These are phyloP conservation scores for Lasiodiplodia sp. DNA, from an alignment of 2,329 filamentous ascomycete genomes.

Conservation along the genomic window DNA sequence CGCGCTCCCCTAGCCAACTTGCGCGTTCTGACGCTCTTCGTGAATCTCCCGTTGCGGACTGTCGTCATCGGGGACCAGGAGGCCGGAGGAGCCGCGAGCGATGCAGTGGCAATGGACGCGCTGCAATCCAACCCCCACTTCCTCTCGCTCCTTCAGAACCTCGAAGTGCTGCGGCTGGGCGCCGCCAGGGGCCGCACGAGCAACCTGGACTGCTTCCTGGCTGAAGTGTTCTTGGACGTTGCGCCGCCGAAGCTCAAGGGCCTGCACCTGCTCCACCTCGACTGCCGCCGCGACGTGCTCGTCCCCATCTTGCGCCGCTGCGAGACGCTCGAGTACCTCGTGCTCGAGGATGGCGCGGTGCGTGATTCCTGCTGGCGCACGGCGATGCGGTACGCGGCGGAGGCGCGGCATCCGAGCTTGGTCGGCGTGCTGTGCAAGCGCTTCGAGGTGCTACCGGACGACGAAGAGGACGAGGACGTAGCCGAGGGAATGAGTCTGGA, in stretches of 20 bases:
- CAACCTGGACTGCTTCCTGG: slow-evolving; percentile 4
- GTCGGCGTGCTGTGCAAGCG: slow-evolving; percentile 4
- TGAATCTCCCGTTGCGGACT: slow-evolving; percentile 2
- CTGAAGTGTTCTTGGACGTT: not conserved
- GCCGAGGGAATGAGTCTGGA: not conserved
- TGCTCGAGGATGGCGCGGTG: slow-evolving; percentile 5
- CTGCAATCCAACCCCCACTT: not conserved
- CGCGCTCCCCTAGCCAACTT: not conserved
- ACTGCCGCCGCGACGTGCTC: not conserved
- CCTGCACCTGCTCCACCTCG: slow-evolving; percentile 6
- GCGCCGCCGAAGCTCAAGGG: not conserved
- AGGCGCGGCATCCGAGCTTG: not conserved
- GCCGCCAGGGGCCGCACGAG: not conserved
- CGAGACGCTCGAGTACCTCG: slow-evolving; percentile 1
- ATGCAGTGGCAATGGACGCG: not conserved
- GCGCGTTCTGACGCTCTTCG: not conserved
- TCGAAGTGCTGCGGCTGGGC: slow-evolving; percentile 5
- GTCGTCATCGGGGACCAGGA: not conserved
- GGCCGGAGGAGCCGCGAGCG: not conserved
- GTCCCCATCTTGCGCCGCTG: not conserved
- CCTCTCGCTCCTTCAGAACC: slow-evolving; percentile 1
- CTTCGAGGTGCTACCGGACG: slow-evolving; percentile 10
- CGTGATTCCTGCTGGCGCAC: not conserved
- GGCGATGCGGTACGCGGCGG: not conserved
- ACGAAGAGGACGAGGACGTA: not conserved